Conservation (phyloP, 179 eudicot species). For the Heliamphora pulchella region DNA sequence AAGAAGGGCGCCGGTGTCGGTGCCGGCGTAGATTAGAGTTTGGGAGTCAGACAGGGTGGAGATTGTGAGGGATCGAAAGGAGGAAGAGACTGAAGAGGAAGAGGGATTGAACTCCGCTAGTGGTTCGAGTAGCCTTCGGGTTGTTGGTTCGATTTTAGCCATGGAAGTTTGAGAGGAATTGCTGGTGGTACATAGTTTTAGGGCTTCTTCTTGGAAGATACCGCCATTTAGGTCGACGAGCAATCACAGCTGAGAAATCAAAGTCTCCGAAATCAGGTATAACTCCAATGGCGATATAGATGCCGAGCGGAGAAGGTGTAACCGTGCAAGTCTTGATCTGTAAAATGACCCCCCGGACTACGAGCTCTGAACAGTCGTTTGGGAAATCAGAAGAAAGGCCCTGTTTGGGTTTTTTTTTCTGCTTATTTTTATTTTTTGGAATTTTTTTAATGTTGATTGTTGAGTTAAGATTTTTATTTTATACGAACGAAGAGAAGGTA, state of each 20-base stretch:
- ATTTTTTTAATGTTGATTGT: too few relatives aligned
- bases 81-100: conserved; percentile 22
- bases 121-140: conserved; percentile 46
- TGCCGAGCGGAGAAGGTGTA: too few relatives aligned
- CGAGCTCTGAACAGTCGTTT: too few relatives aligned
- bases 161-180: conserved; percentile 15
- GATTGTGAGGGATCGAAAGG: conserved; percentile 47
- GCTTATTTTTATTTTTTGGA: too few relatives aligned
- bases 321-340: too few relatives aligned
- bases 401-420: too few relatives aligned
- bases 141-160: conserved; percentile 42
- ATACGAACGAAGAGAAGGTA: too few relatives aligned
- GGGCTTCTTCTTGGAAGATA: conserved; percentile 7
- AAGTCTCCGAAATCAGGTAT: too few relatives aligned
- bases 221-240: conserved; percentile 19
- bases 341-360: too few relatives aligned
- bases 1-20: conserved; percentile 49
- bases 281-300: too few relatives aligned
- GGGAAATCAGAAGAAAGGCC: too few relatives aligned
- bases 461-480: too few relatives aligned
- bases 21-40: conserved; percentile 54
- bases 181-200: neutral
- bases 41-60: conserved; percentile 37
- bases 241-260: neutral
- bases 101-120: conserved; percentile 42